A percentile compares a stretch with the other conserved stretches of the same genome.
Evolutionary conservation across 768 basidiomycete species (phyloP).

Genomic region (Boletus reticulatus): DNA sequence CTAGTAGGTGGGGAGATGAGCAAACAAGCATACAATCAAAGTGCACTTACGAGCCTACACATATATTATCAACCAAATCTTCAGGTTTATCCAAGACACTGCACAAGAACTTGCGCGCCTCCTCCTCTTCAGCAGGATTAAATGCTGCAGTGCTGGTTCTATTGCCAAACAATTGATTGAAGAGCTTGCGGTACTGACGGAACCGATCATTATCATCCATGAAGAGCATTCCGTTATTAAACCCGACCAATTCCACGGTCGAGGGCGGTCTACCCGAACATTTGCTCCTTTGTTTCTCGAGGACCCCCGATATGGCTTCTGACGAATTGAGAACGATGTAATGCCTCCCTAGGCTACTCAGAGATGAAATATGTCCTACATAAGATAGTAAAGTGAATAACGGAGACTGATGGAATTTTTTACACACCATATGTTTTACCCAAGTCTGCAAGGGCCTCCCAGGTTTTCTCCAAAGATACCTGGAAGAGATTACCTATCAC

Average conservation of each 20-base stretch:
- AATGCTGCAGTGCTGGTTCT: slow-evolving; percentile 8
- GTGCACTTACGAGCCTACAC: slow-evolving; percentile 11
- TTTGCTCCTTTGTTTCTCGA: slow-evolving; percentile 53
- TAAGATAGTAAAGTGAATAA: slow-evolving; percentile 15
- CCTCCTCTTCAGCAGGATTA: slow-evolving; percentile 15
- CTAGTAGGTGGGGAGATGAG: background rate
- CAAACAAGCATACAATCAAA: background rate
- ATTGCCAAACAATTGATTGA: slow-evolving; percentile 8
- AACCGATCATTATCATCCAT: slow-evolving; percentile 5
- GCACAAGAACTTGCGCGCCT: slow-evolving; percentile 16
- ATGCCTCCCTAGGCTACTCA: slow-evolving; percentile 40
- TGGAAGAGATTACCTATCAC: slow-evolving; percentile 55
- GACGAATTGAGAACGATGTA: slow-evolving; percentile 50
- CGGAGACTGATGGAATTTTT: background rate
- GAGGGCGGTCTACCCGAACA: slow-evolving; percentile 37
- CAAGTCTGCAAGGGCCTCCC: slow-evolving; percentile 53
- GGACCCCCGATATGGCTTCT: slow-evolving; percentile 43
- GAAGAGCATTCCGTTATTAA: slow-evolving; percentile 7
- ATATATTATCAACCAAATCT: slow-evolving; percentile 14
- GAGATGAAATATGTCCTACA: slow-evolving; percentile 18
- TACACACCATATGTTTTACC: slow-evolving; percentile 49
- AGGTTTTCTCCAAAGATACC: slow-evolving; percentile 49
- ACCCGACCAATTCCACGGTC: slow-evolving; percentile 24
- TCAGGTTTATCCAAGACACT: slow-evolving; percentile 18
- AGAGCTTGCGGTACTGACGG: slow-evolving; percentile 14